Percentiles rank a stretch among this genome's conserved stretches.
Conservation (phyloP, 2,329 filamentous ascomycete species). For the Neofusicoccum cordaticola region DNA sequence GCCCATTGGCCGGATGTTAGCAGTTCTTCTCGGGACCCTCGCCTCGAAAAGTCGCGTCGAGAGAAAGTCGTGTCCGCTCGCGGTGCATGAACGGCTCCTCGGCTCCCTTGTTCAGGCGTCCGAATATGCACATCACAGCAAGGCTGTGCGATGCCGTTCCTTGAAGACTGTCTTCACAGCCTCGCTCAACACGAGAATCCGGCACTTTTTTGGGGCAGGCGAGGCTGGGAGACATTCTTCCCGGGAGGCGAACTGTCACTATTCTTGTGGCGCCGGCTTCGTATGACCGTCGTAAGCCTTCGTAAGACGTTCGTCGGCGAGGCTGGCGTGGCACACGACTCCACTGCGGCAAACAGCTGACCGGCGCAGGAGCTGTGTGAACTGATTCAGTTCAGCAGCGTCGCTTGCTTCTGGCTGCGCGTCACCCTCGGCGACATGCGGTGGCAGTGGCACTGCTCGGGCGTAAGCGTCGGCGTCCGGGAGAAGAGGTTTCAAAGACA, state of each 20-base stretch:
- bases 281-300: not conserved
- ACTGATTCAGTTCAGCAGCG: not conserved
- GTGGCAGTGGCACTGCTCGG: not conserved
- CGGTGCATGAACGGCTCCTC: not conserved
- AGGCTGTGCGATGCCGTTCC: not conserved
- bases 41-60: not conserved
- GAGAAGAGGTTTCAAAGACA: not conserved
- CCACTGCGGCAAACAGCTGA: slow-evolving; percentile 4
- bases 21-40: not conserved
- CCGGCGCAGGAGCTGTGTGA: not conserved
- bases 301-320: not conserved
- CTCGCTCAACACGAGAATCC: not conserved
- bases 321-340: slow-evolving; percentile 3
- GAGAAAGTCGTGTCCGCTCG: slow-evolving; percentile 1
- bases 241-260: not conserved
- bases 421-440: slow-evolving; percentile 1
- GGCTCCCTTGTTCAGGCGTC: slow-evolving; percentile 3
- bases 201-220: not conserved
- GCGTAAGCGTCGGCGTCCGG: not conserved
- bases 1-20: not conserved
- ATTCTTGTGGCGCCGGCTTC: slow-evolving; percentile 1
- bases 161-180: not conserved
- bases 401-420: not conserved
- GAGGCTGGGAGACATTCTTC: not conserved
- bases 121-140: not conserved